These are phyloP conservation scores for Citrus australasica DNA, from an alignment of 345 rosid genomes.

Conservation along the genomic window DNA sequence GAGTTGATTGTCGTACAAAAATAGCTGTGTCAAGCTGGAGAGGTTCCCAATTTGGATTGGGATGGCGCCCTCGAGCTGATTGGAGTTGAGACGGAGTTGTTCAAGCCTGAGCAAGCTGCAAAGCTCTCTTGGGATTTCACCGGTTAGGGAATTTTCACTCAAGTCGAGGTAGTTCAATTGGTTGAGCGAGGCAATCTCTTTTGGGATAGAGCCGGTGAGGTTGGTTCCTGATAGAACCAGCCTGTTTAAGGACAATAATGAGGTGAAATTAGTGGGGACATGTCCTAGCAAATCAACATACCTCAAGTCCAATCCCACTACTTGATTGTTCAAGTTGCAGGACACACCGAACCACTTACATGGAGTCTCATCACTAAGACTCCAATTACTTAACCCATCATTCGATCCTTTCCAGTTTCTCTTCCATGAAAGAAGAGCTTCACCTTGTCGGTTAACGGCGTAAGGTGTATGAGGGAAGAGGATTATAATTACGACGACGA, in stretches of 20 bases:
- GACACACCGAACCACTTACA: constrained; percentile 53
- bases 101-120: constrained; percentile 49
- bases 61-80: constrained; percentile 61
- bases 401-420: constrained; percentile 34
- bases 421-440: constrained; percentile 62
- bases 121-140: constrained; percentile 63
- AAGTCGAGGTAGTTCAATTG: constrained; percentile 45
- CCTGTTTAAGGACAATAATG: constrained; percentile 38
- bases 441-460: constrained; percentile 52
- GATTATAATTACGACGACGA: not conserved
- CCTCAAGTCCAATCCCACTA: constrained; percentile 41
- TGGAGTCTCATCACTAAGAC: constrained; percentile 33
- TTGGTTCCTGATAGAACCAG: constrained; percentile 53
- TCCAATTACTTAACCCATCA: constrained; percentile 38
- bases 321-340: constrained; percentile 37
- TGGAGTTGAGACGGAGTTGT: constrained; percentile 58
- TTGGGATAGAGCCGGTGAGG: constrained; percentile 67
- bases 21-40: constrained; percentile 40
- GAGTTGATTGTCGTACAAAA: constrained; percentile 66
- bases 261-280: constrained; percentile 43
- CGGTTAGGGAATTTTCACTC: constrained; percentile 65
- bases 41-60: constrained; percentile 62
- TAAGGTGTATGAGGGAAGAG: constrained; percentile 18
- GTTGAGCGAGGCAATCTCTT: constrained; percentile 39
- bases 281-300: constrained; percentile 46